phyloP scores from a whole-genome alignment of 2,329 filamentous ascomycete species.

The Stachybotrys chartarum region DNA sequence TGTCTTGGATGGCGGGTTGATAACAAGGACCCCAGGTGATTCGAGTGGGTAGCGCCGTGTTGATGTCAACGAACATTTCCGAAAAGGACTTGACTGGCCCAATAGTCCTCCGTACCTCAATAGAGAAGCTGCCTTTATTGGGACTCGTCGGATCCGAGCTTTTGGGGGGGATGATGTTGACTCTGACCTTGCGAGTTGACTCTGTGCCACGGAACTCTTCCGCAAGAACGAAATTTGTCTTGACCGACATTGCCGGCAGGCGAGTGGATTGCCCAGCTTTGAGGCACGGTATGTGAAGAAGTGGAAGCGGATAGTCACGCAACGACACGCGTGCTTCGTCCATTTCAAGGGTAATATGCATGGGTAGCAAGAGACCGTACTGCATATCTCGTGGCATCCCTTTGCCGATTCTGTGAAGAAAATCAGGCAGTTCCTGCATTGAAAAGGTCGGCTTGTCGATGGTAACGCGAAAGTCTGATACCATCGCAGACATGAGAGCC shows the following conservation, averaged over 20 bases:
- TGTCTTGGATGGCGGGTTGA: slow-evolving; percentile 95
- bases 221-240: slow-evolving; percentile 88
- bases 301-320: slow-evolving; percentile 86
- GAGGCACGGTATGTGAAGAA: slow-evolving; percentile 83
- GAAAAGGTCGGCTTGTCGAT: slow-evolving; percentile 94
- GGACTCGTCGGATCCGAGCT: slow-evolving; percentile 47
- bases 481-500: slow-evolving; percentile 69
- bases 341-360: slow-evolving; percentile 85
- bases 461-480: slow-evolving; percentile 77
- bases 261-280: slow-evolving; percentile 72
- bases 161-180: slow-evolving; percentile 72
- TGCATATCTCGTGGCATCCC: slow-evolving; percentile 89
- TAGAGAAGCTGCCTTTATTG: slow-evolving; percentile 61
- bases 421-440: slow-evolving; percentile 71
- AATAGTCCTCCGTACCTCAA: slow-evolving; percentile 85
- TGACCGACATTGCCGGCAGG: slow-evolving; percentile 74
- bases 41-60: slow-evolving; percentile 82
- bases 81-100: slow-evolving; percentile 96
- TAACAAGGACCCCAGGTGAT: slow-evolving; percentile 98
- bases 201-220: slow-evolving; percentile 82
- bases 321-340: slow-evolving; percentile 81
- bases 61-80: slow-evolving; percentile 85
- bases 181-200: slow-evolving; percentile 71
- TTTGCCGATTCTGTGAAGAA: slow-evolving; percentile 86
- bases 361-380: slow-evolving; percentile 82